Conservation (phyloP, 768 basidiomycete genomes). For the Leucosporidium yakuticum region DNA sequence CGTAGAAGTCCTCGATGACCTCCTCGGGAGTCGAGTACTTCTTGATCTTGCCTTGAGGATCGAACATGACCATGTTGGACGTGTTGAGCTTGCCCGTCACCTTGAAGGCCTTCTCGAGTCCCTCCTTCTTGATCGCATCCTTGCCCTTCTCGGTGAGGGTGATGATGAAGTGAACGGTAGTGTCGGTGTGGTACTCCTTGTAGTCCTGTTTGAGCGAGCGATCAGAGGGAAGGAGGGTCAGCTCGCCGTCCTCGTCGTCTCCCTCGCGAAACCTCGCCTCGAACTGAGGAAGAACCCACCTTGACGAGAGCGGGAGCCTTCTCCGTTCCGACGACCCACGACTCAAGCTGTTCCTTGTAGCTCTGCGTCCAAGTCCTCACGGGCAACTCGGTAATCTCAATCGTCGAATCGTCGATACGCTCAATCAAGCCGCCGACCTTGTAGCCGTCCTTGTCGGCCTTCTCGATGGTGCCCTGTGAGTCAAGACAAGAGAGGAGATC, state of each 20-base stretch:
- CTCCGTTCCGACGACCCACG: constrained; percentile 66
- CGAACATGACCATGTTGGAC: constrained; percentile 98
- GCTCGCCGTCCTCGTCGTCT: too few relatives aligned
- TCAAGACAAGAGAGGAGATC: background rate
- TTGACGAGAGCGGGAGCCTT: constrained; percentile 77
- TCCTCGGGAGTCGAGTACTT: constrained; percentile 85
- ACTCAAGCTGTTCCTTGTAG: constrained; percentile 87
- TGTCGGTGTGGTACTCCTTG: constrained; percentile 91
- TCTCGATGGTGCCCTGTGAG: constrained; percentile 72
- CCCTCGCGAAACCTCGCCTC: too few relatives aligned
- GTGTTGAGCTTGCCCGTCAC: constrained; percentile 75
- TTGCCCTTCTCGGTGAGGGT: constrained; percentile 73
- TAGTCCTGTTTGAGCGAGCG: constrained; percentile 83
- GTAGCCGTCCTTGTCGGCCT: constrained; percentile 61
- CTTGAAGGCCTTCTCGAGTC: constrained; percentile 86
- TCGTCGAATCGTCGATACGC: constrained; percentile 77
- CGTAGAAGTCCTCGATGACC: constrained; percentile 88
- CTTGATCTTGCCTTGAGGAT: constrained; percentile 90
- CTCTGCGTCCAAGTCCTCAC: constrained; percentile 89
- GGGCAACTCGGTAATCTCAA: constrained; percentile 92
- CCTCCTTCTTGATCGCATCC: constrained; percentile 81
- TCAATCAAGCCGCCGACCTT: constrained; percentile 68
- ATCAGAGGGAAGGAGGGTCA: background rate
- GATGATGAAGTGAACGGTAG: constrained; percentile 80
- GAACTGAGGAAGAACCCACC: constrained; percentile 49